phyloP scores from a whole-genome alignment of 768 basidiomycete species.

The Amanita rimosa region DNA sequence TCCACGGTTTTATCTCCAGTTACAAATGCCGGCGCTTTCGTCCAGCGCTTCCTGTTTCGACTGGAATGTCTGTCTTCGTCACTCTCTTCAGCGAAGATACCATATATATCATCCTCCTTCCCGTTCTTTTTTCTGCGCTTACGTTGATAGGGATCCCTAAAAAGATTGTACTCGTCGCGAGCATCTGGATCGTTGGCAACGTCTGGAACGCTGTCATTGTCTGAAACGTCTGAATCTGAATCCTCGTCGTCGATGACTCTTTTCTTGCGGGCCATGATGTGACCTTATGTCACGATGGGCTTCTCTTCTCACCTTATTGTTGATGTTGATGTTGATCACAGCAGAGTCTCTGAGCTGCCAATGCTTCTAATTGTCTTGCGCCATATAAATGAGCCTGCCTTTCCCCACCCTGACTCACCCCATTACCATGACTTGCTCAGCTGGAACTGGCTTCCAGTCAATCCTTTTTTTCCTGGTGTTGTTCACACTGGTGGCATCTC shows the following conservation, averaged over 20 bases:
- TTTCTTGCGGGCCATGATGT: conserved; percentile 63
- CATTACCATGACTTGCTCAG: conserved; percentile 11
- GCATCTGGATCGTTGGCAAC: conserved; percentile 46
- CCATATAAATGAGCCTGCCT: background rate
- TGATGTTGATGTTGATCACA: no score
- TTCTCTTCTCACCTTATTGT: no score
- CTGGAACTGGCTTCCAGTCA: conserved; percentile 6
- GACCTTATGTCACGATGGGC: background rate
- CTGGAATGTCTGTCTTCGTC: conserved; percentile 41
- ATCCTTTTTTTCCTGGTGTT: conserved; percentile 11
- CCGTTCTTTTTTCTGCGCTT: conserved; percentile 56
- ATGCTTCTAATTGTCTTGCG: background rate
- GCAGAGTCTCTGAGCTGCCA: no score
- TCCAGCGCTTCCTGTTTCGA: conserved; percentile 49
- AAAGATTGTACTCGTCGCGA: conserved; percentile 64
- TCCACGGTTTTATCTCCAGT: conserved; percentile 43
- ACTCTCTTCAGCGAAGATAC: conserved; percentile 62
- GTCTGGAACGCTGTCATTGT: conserved; percentile 37
- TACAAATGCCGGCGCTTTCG: conserved; percentile 70
- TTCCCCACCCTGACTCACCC: background rate
- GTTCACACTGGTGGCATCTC: conserved; percentile 13
- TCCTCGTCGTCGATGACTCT: conserved; percentile 66
- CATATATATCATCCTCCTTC: conserved; percentile 69
- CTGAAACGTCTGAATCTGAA: conserved; percentile 54
- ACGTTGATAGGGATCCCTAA: conserved; percentile 64